phyloP scores from a whole-genome alignment of 805 yeast species.

The Jamesozyma jinghongensis region DNA sequence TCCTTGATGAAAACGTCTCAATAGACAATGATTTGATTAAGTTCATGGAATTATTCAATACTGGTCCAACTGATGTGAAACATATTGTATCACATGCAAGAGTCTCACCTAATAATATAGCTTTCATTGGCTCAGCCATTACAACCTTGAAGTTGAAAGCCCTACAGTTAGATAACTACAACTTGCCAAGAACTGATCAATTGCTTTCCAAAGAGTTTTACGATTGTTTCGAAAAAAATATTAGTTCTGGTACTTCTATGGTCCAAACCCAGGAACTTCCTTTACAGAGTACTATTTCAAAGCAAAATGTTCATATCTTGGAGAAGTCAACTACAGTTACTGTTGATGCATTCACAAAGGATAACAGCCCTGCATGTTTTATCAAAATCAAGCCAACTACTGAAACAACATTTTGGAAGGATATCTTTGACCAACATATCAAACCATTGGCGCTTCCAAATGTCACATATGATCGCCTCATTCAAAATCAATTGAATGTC shows the following conservation, averaged over 20 bases:
- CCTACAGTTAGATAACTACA: constrained; percentile 35
- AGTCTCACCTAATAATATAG: constrained; percentile 52
- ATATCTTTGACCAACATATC: constrained; percentile 21
- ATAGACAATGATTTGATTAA: constrained; percentile 34
- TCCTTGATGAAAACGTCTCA: constrained; percentile 55
- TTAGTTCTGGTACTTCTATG: constrained; percentile 24
- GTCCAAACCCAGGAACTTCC: constrained; percentile 15
- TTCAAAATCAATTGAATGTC: constrained; percentile 23
- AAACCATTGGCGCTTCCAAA: constrained; percentile 22
- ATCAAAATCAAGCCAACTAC: not conserved
- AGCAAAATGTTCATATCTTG: constrained; percentile 21
- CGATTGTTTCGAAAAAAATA: constrained; percentile 21
- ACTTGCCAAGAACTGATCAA: constrained; percentile 31
- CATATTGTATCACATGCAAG: constrained; percentile 71
- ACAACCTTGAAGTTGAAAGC: constrained; percentile 49
- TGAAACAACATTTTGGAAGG: constrained; percentile 18
- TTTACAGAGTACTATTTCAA: constrained; percentile 8
- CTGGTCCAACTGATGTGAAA: constrained; percentile 27
- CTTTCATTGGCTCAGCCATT: constrained; percentile 47
- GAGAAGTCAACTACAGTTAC: constrained; percentile 11
- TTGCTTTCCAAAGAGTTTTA: constrained; percentile 26
- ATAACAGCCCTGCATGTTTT: constrained; percentile 5
- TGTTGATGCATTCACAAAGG: constrained; percentile 19
- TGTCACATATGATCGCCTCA: constrained; percentile 16
- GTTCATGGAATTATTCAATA: constrained; percentile 47